These are phyloP conservation scores for Leccinellum luteum DNA, from an alignment of 768 basidiomycete genomes.

Conservation along the genomic window DNA sequence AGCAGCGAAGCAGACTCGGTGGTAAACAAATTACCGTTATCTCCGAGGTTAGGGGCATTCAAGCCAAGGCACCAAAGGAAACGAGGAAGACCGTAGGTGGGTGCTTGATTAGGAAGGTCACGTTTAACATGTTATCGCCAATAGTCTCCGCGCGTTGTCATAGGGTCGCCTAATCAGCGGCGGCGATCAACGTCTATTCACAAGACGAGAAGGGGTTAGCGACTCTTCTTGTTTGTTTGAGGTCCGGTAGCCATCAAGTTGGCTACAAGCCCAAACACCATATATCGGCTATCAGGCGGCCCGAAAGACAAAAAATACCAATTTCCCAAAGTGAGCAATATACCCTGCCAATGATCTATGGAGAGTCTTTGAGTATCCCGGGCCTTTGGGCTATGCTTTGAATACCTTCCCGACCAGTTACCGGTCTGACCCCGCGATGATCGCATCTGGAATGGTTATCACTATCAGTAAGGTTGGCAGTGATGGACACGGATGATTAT, in stretches of 20 bases:
- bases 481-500: neutral
- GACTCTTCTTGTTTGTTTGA: neutral
- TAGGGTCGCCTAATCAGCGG: constrained; percentile 13
- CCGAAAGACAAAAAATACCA: neutral
- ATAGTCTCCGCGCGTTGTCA: constrained; percentile 22
- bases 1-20: constrained; percentile 19
- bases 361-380: no score
- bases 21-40: constrained; percentile 9
- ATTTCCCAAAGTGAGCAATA: constrained; percentile 15
- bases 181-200: neutral
- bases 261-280: constrained; percentile 3
- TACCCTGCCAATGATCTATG: no score
- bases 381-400: neutral
- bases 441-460: constrained; percentile 12
- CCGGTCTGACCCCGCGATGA: constrained; percentile 12
- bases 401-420: constrained; percentile 20
- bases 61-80: constrained; percentile 8
- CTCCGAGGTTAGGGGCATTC: constrained; percentile 13
- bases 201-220: neutral
- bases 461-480: constrained; percentile 12
- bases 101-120: constrained; percentile 11
- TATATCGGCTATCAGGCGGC: neutral
- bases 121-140: constrained; percentile 25
- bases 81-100: neutral
- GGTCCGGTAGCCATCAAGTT: constrained; percentile 24